Percentiles rank a stretch among this genome's conserved stretches.
phyloP scores from a whole-genome alignment of 2,329 filamentous ascomycete species.

The Aspergillus sp. region DNA sequence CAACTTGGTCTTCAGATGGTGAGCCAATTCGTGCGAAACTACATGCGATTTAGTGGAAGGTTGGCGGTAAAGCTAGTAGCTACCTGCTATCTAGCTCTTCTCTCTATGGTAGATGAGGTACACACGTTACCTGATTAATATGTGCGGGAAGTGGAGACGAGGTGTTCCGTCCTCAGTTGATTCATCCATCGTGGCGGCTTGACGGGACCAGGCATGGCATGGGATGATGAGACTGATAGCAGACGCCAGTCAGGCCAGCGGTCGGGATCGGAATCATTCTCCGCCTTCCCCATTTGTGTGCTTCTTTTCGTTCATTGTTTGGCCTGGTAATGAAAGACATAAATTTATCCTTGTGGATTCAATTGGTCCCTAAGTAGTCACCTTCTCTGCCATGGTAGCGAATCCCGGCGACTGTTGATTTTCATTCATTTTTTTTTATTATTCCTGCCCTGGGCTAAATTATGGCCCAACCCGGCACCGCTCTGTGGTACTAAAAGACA shows the following conservation, averaged over 20 bases:
- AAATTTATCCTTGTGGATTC: background rate
- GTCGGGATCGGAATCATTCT: slow-evolving; percentile 10
- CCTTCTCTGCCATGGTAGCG: background rate
- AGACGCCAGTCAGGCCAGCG: background rate
- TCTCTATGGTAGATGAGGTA: background rate
- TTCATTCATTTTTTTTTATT: no score
- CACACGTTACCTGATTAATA: slow-evolving; percentile 5
- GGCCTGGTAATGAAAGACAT: background rate
- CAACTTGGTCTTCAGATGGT: slow-evolving; percentile 5
- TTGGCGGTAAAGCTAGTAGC: background rate
- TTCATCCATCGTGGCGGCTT: slow-evolving; percentile 6
- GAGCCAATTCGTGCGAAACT: background rate
- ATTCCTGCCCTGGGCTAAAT: no score
- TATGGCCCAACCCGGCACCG: background rate
- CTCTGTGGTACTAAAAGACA: background rate
- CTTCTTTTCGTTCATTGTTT: background rate
- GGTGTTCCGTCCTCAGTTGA: slow-evolving; percentile 2
- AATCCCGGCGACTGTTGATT: background rate
- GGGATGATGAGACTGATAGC: background rate
- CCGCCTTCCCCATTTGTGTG: slow-evolving; percentile 1
- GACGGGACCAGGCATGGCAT: slow-evolving; percentile 1
- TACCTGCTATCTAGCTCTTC: background rate
- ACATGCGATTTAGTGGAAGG: background rate
- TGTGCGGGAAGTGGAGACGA: slow-evolving; percentile 15
- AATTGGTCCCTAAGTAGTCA: background rate